Base-by-base conservation (phyloP, 2,329 filamentous ascomycete species). In the Stagonosporopsis cucurbitacearum region DNA sequence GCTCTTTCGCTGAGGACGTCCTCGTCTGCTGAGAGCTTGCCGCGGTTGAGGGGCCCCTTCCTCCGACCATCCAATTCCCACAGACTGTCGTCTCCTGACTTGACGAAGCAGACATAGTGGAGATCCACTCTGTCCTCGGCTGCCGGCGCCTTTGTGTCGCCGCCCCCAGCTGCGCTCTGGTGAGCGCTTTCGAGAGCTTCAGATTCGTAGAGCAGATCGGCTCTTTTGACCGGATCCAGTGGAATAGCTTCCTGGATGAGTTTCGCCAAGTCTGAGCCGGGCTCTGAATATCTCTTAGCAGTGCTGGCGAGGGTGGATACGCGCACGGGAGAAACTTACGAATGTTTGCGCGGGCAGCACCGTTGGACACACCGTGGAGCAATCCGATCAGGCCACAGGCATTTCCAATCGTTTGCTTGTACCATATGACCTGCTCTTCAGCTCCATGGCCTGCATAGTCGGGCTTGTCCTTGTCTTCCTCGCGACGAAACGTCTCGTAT, bases 31-130 rank as follows among this genome's bases (percentile, higher is more conserved):
- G 57, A 64, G 20, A 82, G 65, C 41, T 57, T 55, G 9, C 80
- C 80, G 13, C 90, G 80, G 62, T 91, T 85, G 41, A 94, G 76
- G 0, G 91, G 91, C 0, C 91, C 91, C 65, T 88, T 89, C 44
- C 89, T 81, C 20, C 82, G 75, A 1, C 92, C 92, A 75, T 96
- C 91, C 67, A 96, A 75, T 78, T 96, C 92, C 86, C 90, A 96
- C 37, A 96, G 80, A 44, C 78, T 73, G 51, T 88, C 88, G 73
- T 90, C 86, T 47, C 77, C 78, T 2, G 83, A 84, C 80, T 93
- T 95, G 48, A 95, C 90, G 76, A 98, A 99, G 71, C 91, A 95
- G 42, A 98, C 94, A 74, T 96, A 98, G 79, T 99, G 95, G 66
- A 97, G 81, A 71, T 97, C 94, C n/a, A 96, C 83, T 64, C 89